Evolutionary conservation across 1,139 yeast species (phyloP), one percentile per base, ranked within the genome.

Genomic region (Geotrichum bryndzae): DNA sequence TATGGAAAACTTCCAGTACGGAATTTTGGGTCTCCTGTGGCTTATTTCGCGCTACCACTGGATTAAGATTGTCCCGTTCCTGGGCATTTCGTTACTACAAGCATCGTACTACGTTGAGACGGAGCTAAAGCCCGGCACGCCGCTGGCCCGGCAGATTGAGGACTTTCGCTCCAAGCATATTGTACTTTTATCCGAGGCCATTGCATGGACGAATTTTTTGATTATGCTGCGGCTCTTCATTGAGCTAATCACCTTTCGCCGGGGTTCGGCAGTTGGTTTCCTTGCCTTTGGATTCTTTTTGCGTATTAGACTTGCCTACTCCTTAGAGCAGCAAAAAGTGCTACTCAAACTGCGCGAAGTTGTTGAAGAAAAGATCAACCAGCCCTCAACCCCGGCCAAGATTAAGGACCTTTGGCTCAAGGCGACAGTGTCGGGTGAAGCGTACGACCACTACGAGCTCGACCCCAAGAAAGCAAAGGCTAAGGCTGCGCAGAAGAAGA

Each of bases 261-360:
- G 77, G 64, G 86, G 86, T 67, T 87, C 94, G n/a, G 81, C 88
- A 77, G 69, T 84, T 57, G 82, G 87, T 1, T 76, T 89, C 53
- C 64, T 82, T 22, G 74, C 82, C 46, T 90, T 85, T 73, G 72
- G 81, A 11, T 66, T 86, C 41, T 90, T 91, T 75, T 80, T 88
- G 72, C 86, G 90, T 74, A 75, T 88, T 64, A 84, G 96, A 74
- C 85, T 81, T 68, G 95, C 89, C 71, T 86, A 84, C 70, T 84
- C 91, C 15, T 80, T 85, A 33, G 82, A 84, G 71, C 86, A 91
- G 61, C 83, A 87, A 74, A 80, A 84, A 66, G 84, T 85, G 51
- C 78, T 90, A 69, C 82, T 85, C 72, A 78, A 81, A 56, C 76
- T 87, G 70, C 91, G 86, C 70, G 82, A 83, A 48, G 77, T 83